Evolutionary conservation across 495 filamentous ascomycete genomes (phyloP).

Genomic region (Aspergillus affinis): DNA sequence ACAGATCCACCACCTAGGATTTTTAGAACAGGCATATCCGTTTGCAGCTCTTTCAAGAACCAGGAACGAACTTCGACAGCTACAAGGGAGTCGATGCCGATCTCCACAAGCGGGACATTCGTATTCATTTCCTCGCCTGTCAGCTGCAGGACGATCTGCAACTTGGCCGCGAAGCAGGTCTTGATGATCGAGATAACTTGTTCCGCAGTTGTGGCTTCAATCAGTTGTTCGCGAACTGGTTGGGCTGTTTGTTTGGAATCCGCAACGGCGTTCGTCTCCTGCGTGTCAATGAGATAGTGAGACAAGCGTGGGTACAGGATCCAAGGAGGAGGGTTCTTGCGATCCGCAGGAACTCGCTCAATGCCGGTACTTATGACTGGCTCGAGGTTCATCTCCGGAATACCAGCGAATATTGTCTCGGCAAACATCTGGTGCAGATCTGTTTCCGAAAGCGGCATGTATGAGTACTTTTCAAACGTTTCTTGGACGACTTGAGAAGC

Average conservation of each 20-base stretch:
- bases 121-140: conserved; percentile 4
- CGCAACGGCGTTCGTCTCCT: not conserved
- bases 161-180: conserved; percentile 10
- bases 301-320: conserved; percentile 1
- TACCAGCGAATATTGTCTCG: not conserved
- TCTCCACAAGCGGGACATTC: conserved; percentile 19
- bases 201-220: not conserved
- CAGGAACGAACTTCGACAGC: conserved; percentile 36
- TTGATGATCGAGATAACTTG: conserved; percentile 25
- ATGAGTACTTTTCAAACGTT: not conserved
- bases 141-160: conserved; percentile 12
- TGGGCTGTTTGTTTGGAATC: conserved; percentile 19
- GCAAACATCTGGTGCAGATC: conserved; percentile 5
- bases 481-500: not conserved
- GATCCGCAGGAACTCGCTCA: not conserved
- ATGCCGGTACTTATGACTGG: not conserved
- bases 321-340: not conserved
- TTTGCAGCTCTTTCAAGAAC: conserved; percentile 38
- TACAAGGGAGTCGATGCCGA: conserved; percentile 39
- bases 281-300: not conserved
- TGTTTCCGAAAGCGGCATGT: not conserved
- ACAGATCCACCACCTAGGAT: conserved; percentile 21
- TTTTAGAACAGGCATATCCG: conserved; percentile 52
- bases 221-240: conserved; percentile 19
- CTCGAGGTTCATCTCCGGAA: not conserved